Evolutionary conservation across 805 yeast genomes (phyloP), one percentile per base, ranked within the genome.

Genomic region (Nakazawaea anatomiae): DNA sequence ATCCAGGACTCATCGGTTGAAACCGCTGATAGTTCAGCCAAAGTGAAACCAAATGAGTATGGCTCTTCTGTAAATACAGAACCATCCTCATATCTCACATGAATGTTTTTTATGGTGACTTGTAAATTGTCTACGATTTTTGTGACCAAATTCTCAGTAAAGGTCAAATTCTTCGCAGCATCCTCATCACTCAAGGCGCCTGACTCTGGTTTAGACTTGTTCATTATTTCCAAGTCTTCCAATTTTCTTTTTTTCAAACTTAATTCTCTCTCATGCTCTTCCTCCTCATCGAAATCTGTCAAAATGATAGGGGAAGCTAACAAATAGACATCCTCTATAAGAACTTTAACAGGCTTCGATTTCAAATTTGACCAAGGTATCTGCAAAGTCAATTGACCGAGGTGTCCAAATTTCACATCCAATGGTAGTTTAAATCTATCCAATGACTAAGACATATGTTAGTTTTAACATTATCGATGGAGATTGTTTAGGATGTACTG

Each of bases 301-400:
- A 79, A 71, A 4, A 82, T 66, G 25, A 83, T 81, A 1, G 98
- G 97, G 1, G 84, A 72, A 1, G 95, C 95, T 36, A 95, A 72
- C 30, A 94, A 63, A 59, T 85, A 90, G 10, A 90, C 92, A 63
- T 94, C 94, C 58, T 94, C 92, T 52, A 94, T 85, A 10, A 80
- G 72, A 11, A 94, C 79, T 63, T 88, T 89, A 6, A 92, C 98
- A 0, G 99, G 98, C 60, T 91, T 88, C 25, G 87, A 83, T 62
- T 91, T 91, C 56, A 95, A 72, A 61, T 90, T 94, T 1, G 97
- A 85, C 97, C 98, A 95, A 0, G 99, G 99, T 39, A 94, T 92
- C 62, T 88, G 96, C 50, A 94, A 70, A 0, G 96, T 86, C 55
- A 94, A 74, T 57, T 86, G 88, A 1, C 98, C 99, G 52, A 94